phyloP scores from a whole-genome alignment of 768 basidiomycete genomes.

The Rossbeevera mucosa region DNA sequence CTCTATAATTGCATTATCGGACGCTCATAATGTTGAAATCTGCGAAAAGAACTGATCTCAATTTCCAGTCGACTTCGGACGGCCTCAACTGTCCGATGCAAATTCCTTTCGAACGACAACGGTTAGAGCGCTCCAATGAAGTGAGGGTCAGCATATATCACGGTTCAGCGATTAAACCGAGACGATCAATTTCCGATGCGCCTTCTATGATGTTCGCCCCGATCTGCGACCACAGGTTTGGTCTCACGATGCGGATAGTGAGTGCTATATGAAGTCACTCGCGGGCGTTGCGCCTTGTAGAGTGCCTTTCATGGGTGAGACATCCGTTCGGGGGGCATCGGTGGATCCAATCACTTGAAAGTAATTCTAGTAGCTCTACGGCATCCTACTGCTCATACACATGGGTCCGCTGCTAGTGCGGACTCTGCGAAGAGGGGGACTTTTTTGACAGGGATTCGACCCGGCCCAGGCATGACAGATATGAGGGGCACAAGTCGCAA shows the following conservation, averaged over 20 bases:
- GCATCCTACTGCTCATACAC: not conserved
- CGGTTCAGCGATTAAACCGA: not conserved
- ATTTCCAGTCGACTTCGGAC: not conserved
- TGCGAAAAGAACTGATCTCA: not conserved
- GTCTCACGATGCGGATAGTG: not conserved
- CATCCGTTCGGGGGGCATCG: not conserved
- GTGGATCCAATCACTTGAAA: not conserved
- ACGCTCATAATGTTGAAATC: not conserved
- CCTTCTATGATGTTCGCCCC: not conserved
- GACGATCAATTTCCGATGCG: not conserved
- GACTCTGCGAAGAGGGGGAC: not conserved
- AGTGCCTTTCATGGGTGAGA: not conserved
- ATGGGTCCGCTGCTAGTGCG: conserved; percentile 1
- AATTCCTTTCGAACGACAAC: conserved; percentile 6
- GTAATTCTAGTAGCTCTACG: not conserved
- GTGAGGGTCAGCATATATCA: not conserved
- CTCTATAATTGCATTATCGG: not conserved
- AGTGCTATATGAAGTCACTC: conserved; percentile 8
- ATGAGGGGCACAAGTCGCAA: not conserved
- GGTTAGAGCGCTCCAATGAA: not conserved
- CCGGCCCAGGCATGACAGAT: not conserved
- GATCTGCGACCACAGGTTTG: not conserved
- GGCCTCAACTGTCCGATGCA: not conserved
- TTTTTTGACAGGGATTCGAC: not conserved
- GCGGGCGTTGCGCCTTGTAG: conserved; percentile 12